Percentiles rank a stretch among this genome's conserved stretches.
phyloP scores from a whole-genome alignment of 805 yeast genomes.

The Zygotorulaspora sp. region DNA sequence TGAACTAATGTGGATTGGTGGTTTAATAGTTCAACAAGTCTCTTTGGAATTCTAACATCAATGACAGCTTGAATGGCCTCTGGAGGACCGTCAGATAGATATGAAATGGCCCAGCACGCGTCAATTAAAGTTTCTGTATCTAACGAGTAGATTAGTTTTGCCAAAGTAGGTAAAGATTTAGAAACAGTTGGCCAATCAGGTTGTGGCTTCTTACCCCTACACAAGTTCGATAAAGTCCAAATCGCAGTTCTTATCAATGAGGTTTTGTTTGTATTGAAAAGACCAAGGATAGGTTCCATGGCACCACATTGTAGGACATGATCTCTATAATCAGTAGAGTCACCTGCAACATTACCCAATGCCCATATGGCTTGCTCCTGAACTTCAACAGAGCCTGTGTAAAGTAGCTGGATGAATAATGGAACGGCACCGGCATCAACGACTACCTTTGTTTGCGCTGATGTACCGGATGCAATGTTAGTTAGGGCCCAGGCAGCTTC shows the following conservation, averaged over 20 bases:
- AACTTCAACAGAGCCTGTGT: slow-evolving; percentile 81
- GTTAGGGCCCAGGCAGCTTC: slow-evolving; percentile 99
- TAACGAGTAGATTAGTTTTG: slow-evolving; percentile 82
- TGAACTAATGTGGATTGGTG: slow-evolving; percentile 84
- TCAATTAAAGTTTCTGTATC: slow-evolving; percentile 93
- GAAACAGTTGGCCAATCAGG: slow-evolving; percentile 92
- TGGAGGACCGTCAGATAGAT: slow-evolving; percentile 86
- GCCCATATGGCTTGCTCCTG: slow-evolving; percentile 99
- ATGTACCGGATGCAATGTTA: slow-evolving; percentile 90
- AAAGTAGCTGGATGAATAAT: slow-evolving; percentile 72
- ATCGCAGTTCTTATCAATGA: slow-evolving; percentile 94
- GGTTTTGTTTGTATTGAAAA: slow-evolving; percentile 78
- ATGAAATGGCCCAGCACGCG: slow-evolving; percentile 98
- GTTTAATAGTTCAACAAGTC: slow-evolving; percentile 84
- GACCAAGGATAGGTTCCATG: slow-evolving; percentile 76
- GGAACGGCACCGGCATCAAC: slow-evolving; percentile 95
- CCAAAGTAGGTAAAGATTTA: slow-evolving; percentile 83
- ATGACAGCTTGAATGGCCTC: slow-evolving; percentile 95
- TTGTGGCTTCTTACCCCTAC: slow-evolving; percentile 94
- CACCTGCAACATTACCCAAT: slow-evolving; percentile 97
- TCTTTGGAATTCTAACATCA: slow-evolving; percentile 90
- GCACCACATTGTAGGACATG: slow-evolving; percentile 81
- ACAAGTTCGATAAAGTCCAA: slow-evolving; percentile 94
- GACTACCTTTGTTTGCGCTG: slow-evolving; percentile 84
- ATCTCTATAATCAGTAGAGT: slow-evolving; percentile 85